Base-by-base conservation (phyloP, 768 basidiomycete genomes). In the Boletus patriciae region DNA sequence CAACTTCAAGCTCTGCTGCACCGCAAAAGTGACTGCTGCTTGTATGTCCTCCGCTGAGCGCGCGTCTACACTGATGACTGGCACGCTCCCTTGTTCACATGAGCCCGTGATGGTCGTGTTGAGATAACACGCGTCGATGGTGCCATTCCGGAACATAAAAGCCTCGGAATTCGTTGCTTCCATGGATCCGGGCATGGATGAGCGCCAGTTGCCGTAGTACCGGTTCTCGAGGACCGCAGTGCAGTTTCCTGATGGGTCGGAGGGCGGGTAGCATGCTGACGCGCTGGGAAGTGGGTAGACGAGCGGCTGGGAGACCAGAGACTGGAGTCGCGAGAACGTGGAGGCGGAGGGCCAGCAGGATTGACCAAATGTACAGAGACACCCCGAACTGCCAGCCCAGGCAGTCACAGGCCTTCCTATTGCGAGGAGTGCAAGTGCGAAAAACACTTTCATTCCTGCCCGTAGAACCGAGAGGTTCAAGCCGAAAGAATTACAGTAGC, bases 171-270 rank as follows among this genome's bases (percentile, higher is more conserved):
- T 73, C 0, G 62, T 48, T 5, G 55, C 45, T 54, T 80, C 70
- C 73, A 76, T 74, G 1, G 76, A 68, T 4, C 80, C 78, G 10
- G 79, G 62, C 19, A 75, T 67, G 25, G 73, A 66, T 0, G 79
- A 58, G 1, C 78, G 76, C 78, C 79, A 80, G 46, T 52, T 66
- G 0, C 76, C 77, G 38, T 80, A 66, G 5, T 6, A 4, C 55
- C 70, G 71, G 12, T 69, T 64, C 2, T 59, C 54, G 4, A 53
- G 41, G 11, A 77, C 70, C 0, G 63, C 72, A 1, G 66, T 57
- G 54, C 80, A 81, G 44, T 77, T 76, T 1, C 71, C 73, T 5
- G 74, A 74, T 3, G 74, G 70, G 9, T 62, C 13, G 2, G 55
- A 57, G 3, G 48, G 25, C 0, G 55, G 58, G 31, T 47, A 70